These are phyloP conservation scores for Chlorella ohadii DNA, from an alignment of 139 green algal genomes.

Conservation along the genomic window DNA sequence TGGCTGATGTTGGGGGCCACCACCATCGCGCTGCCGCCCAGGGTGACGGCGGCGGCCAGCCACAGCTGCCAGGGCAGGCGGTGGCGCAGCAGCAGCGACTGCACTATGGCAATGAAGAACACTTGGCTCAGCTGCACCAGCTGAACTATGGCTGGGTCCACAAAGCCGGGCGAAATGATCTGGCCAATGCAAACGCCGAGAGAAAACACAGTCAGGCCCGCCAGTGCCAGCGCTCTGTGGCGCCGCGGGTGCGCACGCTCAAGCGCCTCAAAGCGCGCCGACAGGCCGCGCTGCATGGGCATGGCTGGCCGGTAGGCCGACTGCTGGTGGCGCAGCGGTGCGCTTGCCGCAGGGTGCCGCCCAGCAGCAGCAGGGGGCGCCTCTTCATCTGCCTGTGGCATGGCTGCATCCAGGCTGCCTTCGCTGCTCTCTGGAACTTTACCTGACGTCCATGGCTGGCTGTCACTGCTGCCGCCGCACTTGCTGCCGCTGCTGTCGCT, in stretches of 20 bases:
- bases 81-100: not conserved
- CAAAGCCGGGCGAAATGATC: not conserved
- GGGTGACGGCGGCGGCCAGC: not conserved
- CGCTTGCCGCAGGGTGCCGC: too few species aligned
- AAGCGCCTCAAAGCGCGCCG: not conserved
- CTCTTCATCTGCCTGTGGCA: too few species aligned
- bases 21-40: not conserved
- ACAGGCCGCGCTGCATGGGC: not conserved
- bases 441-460: too few species aligned
- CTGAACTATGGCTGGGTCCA: not conserved
- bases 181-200: not conserved
- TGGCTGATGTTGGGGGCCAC: not conserved
- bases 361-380: too few species aligned
- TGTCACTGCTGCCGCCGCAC: too few species aligned
- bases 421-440: not conserved
- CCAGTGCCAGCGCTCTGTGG: not conserved
- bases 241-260: not conserved
- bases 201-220: not conserved
- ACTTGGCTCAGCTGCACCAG: not conserved
- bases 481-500: not conserved
- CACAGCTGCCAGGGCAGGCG: not conserved
- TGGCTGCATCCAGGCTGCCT: not conserved
- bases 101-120: not conserved
- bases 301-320: too few species aligned
- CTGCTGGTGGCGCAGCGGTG: too few species aligned